Base-by-base conservation (phyloP, 805 yeast species). In the Ogataea polymorpha region DNA sequence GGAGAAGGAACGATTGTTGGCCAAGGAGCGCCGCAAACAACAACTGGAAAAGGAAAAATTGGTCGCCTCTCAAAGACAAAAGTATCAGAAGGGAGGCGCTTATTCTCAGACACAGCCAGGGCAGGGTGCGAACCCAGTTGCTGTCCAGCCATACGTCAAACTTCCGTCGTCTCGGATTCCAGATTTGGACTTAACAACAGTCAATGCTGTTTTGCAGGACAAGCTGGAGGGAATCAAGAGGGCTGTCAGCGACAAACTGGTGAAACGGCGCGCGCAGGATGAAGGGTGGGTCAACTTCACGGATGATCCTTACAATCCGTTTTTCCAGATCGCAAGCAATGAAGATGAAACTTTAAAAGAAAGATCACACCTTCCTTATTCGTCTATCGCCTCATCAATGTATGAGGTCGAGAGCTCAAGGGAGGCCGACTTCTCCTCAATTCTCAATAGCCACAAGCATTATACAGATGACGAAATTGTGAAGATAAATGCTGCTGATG, bases 151-250 rank as follows among this genome's bases (percentile, higher is more conserved):
- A 17, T 86, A 89, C 66, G 95, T 88, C 51, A 82, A 85, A 54
- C 62, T 88, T 28, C 96, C 96, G 3, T 83, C 93, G 27, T 85
- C 96, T 2, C 86, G 88, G 63, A 86, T 91, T 48, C 97, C 98
- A 12, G 97, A 91, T 62, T 74, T 90, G 74, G 95, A 88, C 34
- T 70, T 91, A 45, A 82, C 85, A 17, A 86, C 96, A 5, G 90
- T 89, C 9, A 86, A 85, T 40, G 74, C 79, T 33, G 80, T 88
- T 16, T 65, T 86, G 36, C 71, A 77, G 35, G 90, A 82, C 48
- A 87, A 88, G 63, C 83, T 87, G 46, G 80, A 74, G 41, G 82
- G 86, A 6, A 82, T 90, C 46, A 80, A 81, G 47, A 76, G 80
- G 41, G 95, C 87, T n/a, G 96, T 93, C 35, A 77, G 80, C 48